A percentile compares a stretch with the other conserved stretches of the same genome.
Evolutionary conservation across 2,329 filamentous ascomycete species (phyloP).

Genomic region (Claviceps digitariae): DNA sequence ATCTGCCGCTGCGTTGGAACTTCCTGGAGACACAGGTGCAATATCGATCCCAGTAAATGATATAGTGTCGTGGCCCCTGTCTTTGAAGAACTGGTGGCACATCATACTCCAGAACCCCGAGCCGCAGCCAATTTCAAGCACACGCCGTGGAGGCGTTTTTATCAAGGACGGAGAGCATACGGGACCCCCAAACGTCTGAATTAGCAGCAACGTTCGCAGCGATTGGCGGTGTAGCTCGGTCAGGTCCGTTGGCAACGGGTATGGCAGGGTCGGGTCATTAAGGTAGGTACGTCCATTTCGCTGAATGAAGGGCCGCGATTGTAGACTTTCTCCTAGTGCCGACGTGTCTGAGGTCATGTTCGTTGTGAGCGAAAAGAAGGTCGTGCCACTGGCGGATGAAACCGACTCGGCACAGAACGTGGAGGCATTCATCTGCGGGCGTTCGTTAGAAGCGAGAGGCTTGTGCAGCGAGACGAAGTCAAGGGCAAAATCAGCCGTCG

Average conservation of each 20-base stretch:
- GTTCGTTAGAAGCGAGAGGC: slow-evolving; percentile 6
- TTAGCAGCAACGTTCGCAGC: slow-evolving; percentile 66
- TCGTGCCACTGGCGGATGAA: slow-evolving; percentile 31
- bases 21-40: slow-evolving; percentile 48
- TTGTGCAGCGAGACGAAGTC: background rate
- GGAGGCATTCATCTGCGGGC: slow-evolving; percentile 21
- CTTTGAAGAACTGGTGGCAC: slow-evolving; percentile 67
- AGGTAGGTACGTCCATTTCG: slow-evolving; percentile 76
- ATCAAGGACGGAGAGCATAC: slow-evolving; percentile 58
- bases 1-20: slow-evolving; percentile 16
- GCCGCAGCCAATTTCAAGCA: slow-evolving; percentile 80
- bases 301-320: slow-evolving; percentile 45
- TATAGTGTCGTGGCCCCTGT: slow-evolving; percentile 53
- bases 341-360: slow-evolving; percentile 36
- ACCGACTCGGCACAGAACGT: slow-evolving; percentile 30
- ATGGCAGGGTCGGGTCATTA: slow-evolving; percentile 55
- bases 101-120: slow-evolving; percentile 82
- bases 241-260: slow-evolving; percentile 82
- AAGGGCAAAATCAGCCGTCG: background rate
- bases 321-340: slow-evolving; percentile 27
- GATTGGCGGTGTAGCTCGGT: slow-evolving; percentile 79
- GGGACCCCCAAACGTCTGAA: slow-evolving; percentile 68
- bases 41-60: slow-evolving; percentile 76
- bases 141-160: slow-evolving; percentile 55
- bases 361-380: slow-evolving; percentile 29